phyloP scores from a whole-genome alignment of 2,329 filamentous ascomycete genomes.

The Cadophora gregata region DNA sequence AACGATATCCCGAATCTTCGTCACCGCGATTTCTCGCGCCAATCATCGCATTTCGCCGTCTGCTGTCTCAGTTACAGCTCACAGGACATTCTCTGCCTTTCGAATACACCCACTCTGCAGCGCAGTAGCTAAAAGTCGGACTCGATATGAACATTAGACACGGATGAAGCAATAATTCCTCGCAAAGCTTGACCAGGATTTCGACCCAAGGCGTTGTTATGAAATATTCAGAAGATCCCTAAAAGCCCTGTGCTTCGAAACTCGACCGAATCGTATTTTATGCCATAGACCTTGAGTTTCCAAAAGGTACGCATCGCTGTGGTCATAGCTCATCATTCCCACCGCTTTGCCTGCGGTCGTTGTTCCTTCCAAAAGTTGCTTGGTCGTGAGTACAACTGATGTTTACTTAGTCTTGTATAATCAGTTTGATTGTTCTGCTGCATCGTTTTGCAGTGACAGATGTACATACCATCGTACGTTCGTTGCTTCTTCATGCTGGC shows the following conservation, averaged over 20 bases:
- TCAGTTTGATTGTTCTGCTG: slow-evolving; percentile 19
- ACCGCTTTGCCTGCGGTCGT: neutral
- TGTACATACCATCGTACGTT: slow-evolving; percentile 19
- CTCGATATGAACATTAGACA: slow-evolving; percentile 28
- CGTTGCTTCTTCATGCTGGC: slow-evolving; percentile 9
- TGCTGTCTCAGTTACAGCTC: slow-evolving; percentile 22
- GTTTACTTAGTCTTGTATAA: slow-evolving; percentile 13
- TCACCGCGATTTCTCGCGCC: slow-evolving; percentile 1
- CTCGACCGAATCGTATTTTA: slow-evolving; percentile 28
- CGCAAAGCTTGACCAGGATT: slow-evolving; percentile 13
- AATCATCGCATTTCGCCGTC: slow-evolving; percentile 18
- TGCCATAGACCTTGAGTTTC: slow-evolving; percentile 30
- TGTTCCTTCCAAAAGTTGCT: neutral
- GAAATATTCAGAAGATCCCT: neutral
- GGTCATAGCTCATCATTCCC: slow-evolving; percentile 27
- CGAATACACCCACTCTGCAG: slow-evolving; percentile 25
- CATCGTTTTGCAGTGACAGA: slow-evolving; percentile 21
- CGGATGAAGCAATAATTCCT: slow-evolving; percentile 15
- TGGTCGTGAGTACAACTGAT: slow-evolving; percentile 15
- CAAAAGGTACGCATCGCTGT: slow-evolving; percentile 24
- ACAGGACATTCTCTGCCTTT: slow-evolving; percentile 20
- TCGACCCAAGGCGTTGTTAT: neutral
- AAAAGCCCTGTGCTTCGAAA: slow-evolving; percentile 26
- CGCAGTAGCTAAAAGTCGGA: slow-evolving; percentile 16
- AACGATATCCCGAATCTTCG: slow-evolving; percentile 18